Evolutionary conservation across 1,139 yeast species (phyloP).

Genomic region (Meyerozyma sp.): DNA sequence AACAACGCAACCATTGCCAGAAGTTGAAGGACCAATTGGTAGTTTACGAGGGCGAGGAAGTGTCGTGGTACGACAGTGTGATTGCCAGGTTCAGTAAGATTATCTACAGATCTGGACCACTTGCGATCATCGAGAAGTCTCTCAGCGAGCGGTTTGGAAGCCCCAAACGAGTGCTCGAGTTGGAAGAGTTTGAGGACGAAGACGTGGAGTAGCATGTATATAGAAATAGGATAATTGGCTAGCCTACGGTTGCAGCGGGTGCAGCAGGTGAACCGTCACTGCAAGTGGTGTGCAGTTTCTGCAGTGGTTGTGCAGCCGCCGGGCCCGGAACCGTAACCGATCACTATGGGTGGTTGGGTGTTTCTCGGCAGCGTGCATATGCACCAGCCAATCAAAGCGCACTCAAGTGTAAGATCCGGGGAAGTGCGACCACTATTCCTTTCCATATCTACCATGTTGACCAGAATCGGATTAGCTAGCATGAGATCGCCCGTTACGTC

Average conservation of each 20-base stretch:
- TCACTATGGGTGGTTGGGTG: no score
- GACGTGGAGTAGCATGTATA: constrained; percentile 23
- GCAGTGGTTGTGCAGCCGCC: neutral
- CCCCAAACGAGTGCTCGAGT: constrained; percentile 26
- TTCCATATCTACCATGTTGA: constrained; percentile 12
- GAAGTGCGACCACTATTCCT: constrained; percentile 1
- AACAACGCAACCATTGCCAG: constrained; percentile 20
- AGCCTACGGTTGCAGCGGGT: no score
- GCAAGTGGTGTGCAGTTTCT: neutral
- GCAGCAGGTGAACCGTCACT: no score
- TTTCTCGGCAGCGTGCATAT: neutral
- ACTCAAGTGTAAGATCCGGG: constrained; percentile 12
- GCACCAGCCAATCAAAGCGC: constrained; percentile 9
- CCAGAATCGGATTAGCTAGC: constrained; percentile 24
- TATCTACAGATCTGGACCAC: constrained; percentile 37
- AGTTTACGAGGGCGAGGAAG: constrained; percentile 17
- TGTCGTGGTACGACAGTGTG: constrained; percentile 31
- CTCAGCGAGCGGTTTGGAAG: constrained; percentile 37
- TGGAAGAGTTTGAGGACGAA: constrained; percentile 42
- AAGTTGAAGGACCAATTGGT: constrained; percentile 10
- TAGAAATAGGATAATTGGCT: neutral
- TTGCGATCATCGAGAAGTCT: constrained; percentile 40
- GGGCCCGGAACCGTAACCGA: no score
- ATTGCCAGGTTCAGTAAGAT: constrained; percentile 34
- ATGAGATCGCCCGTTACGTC: constrained; percentile 11